phyloP scores from a whole-genome alignment of 2,329 filamentous ascomycete species.

The Fusarium sp. region DNA sequence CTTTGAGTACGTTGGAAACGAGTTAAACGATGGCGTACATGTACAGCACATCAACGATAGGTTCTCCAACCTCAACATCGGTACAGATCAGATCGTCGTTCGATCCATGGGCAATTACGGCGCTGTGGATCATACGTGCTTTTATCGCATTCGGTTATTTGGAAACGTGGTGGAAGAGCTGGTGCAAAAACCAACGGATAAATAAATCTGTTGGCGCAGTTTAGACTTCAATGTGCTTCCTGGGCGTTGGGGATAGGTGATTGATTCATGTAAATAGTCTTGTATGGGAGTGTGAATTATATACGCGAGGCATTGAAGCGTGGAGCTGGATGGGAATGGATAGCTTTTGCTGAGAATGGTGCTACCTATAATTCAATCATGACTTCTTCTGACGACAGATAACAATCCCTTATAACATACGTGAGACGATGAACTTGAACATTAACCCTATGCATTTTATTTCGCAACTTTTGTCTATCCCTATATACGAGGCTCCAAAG shows the following conservation, averaged over 20 bases:
- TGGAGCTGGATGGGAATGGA: conserved; percentile 33
- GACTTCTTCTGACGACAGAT: conserved; percentile 8
- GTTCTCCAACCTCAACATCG: conserved; percentile 59
- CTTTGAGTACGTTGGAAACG: conserved; percentile 64
- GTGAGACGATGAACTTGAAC: background rate
- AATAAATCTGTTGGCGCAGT: background rate
- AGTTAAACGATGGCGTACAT: conserved; percentile 60
- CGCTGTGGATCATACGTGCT: conserved; percentile 69
- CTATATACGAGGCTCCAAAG: conserved; percentile 32
- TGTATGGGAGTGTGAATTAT: conserved; percentile 20
- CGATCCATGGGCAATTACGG: conserved; percentile 70
- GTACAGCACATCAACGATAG: conserved; percentile 65
- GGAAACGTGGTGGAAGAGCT: conserved; percentile 46
- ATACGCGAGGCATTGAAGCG: conserved; percentile 28
- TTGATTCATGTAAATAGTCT: conserved; percentile 17
- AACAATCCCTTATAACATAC: background rate
- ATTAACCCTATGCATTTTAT: conserved; percentile 21
- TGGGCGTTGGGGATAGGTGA: conserved; percentile 3
- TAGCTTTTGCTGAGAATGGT: conserved; percentile 20
- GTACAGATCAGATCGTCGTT: conserved; percentile 65
- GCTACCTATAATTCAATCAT: conserved; percentile 17
- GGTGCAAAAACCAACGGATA: too few species aligned
- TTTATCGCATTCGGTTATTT: conserved; percentile 72
- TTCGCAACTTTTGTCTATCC: conserved; percentile 39
- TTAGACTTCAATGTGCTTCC: background rate